A percentile compares a stretch with the other conserved stretches of the same genome.
These are phyloP conservation scores for Coemansia sp. DNA, from an alignment of 192 early-diverging fungal genomes.

Conservation along the genomic window DNA sequence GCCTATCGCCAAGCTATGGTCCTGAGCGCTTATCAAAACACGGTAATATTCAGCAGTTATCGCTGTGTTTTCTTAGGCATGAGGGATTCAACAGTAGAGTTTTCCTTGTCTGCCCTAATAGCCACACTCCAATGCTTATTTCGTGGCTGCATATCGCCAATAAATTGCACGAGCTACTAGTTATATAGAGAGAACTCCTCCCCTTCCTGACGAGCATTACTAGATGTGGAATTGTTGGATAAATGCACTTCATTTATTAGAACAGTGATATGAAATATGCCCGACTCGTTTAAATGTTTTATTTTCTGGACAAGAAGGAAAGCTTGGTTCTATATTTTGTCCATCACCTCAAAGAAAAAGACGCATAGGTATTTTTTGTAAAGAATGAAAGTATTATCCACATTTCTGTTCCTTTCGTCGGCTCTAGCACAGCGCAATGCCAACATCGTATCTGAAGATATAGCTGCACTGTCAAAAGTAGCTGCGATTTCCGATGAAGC, in stretches of 20 bases:
- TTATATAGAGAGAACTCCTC: no score
- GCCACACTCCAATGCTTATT: no score
- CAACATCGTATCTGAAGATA: background rate
- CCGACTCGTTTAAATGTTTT: no score
- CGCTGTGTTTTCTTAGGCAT: background rate
- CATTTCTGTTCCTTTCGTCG: slow-evolving; percentile 34
- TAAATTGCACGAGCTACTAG: no score
- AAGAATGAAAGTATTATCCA: slow-evolving; percentile 36
- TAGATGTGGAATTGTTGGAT: background rate
- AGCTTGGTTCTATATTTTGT: background rate
- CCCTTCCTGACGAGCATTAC: background rate
- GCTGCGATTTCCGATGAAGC: background rate
- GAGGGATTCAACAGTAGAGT: no score
- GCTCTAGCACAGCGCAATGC: slow-evolving; percentile 29
- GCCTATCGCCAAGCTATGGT: slow-evolving; percentile 41
- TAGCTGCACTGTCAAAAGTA: background rate
- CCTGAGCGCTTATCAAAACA: background rate
- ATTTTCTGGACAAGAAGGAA: no score
- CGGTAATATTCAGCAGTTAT: background rate
- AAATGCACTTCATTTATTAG: slow-evolving; percentile 8
- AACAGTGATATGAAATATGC: slow-evolving; percentile 14
- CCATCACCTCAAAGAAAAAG: background rate
- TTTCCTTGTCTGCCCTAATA: no score
- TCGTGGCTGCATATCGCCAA: no score
- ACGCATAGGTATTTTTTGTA: background rate